Evolutionary conservation across 2,329 filamentous ascomycete species (phyloP).

Genomic region (Mycosphaerelloides madeirae): DNA sequence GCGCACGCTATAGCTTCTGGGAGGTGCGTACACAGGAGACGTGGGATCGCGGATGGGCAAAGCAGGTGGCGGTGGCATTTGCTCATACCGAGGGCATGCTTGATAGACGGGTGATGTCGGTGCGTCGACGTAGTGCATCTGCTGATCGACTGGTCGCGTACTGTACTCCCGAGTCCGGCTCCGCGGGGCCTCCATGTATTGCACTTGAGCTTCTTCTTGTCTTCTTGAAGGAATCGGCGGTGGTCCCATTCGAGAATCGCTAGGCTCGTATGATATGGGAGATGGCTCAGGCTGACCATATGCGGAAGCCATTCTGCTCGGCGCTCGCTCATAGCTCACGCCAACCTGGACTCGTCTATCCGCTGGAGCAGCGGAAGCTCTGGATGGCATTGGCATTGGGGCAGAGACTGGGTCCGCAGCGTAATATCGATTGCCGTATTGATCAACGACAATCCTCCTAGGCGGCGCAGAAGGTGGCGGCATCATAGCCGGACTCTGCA

Average conservation of each 20-base stretch:
- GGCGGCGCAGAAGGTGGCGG: slow-evolving; percentile 42
- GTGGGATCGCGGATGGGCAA: slow-evolving; percentile 34
- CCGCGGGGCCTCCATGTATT: slow-evolving; percentile 28
- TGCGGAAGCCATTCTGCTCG: slow-evolving; percentile 41
- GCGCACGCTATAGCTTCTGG: slow-evolving; percentile 31
- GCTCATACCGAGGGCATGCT: slow-evolving; percentile 19
- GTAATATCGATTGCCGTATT: slow-evolving; percentile 75
- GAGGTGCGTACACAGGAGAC: slow-evolving; percentile 22
- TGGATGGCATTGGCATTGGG: slow-evolving; percentile 27
- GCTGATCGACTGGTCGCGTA: slow-evolving; percentile 14
- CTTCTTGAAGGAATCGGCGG: slow-evolving; percentile 21
- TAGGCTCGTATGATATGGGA: slow-evolving; percentile 45
- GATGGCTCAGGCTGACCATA: slow-evolving; percentile 18
- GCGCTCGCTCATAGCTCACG: slow-evolving; percentile 56
- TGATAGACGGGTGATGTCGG: slow-evolving; percentile 27
- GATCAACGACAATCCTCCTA: slow-evolving; percentile 70
- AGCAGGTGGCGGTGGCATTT: slow-evolving; percentile 17
- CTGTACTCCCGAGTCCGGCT: slow-evolving; percentile 22
- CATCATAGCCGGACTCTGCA: slow-evolving; percentile 40
- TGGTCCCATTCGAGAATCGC: slow-evolving; percentile 29
- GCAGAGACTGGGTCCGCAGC: slow-evolving; percentile 41
- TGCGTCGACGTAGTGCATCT: slow-evolving; percentile 21
- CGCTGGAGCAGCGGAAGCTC: slow-evolving; percentile 49
- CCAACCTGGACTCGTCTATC: slow-evolving; percentile 35
- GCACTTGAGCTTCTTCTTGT: slow-evolving; percentile 20